phyloP scores from a whole-genome alignment of 2,329 filamentous ascomycete species.

The Fusarium nisikadoi region DNA sequence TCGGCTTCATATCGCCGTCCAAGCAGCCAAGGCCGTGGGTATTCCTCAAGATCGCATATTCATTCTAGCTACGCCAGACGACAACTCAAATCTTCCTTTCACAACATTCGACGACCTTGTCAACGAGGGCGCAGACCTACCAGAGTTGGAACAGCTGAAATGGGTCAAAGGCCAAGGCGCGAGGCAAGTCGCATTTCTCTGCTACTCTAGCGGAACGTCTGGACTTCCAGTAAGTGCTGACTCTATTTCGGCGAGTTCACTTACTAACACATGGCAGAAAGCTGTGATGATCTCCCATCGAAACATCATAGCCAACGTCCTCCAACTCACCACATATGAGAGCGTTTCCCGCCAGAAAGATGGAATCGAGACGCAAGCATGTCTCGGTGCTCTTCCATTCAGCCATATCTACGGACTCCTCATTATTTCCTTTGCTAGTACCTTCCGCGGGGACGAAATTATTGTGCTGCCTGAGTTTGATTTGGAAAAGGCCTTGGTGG shows the following conservation, averaged over 20 bases:
- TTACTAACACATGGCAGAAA: not conserved
- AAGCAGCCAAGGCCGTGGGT: not conserved
- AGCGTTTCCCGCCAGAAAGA: fast-evolving
- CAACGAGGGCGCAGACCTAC: not conserved
- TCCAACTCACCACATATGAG: not conserved
- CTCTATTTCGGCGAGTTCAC: no score
- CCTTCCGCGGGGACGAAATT: not conserved
- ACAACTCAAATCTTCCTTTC: not conserved
- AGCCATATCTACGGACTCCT: not conserved
- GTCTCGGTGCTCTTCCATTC: not conserved
- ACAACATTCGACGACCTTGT: not conserved
- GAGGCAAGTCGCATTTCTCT: not conserved
- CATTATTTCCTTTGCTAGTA: not conserved
- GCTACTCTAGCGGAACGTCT: not conserved
- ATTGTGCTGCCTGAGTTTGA: fast-evolving
- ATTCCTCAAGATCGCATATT: not conserved
- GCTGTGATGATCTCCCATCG: not conserved
- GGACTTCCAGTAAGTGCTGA: not conserved
- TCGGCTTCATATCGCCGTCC: not conserved
- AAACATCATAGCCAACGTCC: not conserved
- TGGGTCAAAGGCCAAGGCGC: not conserved
- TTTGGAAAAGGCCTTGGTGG: fast-evolving
- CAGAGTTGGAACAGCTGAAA: fast-evolving
- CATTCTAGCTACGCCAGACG: not conserved
- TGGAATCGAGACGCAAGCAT: not conserved